Conservation (phyloP, 805 yeast species). For the Zygosaccharomyces pseudorouxii region DNA sequence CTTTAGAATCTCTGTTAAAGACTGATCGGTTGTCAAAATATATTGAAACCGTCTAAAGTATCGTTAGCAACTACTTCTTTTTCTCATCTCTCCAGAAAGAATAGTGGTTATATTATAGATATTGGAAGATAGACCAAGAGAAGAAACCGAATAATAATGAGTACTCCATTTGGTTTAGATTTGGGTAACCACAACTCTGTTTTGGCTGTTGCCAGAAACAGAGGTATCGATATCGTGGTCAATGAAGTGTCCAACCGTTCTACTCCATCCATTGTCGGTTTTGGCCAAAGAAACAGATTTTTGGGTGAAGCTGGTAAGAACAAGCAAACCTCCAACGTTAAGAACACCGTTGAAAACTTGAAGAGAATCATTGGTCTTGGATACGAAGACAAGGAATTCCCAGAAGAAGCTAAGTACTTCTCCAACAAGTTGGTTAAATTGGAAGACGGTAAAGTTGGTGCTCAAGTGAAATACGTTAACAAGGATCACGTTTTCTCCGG, state of each 20-base stretch:
- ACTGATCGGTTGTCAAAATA: not conserved
- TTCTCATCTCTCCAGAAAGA: not conserved
- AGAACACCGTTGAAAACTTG: constrained; percentile 92
- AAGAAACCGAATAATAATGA: constrained; percentile 47
- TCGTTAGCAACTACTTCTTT: not conserved
- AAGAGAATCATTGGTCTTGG: constrained; percentile 87
- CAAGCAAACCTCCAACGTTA: constrained; percentile 93
- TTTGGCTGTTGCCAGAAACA: constrained; percentile 93
- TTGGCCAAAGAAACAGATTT: constrained; percentile 82
- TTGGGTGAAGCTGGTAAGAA: constrained; percentile 95
- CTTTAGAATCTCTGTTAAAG: not conserved
- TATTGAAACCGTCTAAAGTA: not conserved
- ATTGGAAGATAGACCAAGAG: not conserved
- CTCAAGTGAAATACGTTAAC: constrained; percentile 80
- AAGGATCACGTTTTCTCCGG: constrained; percentile 75
- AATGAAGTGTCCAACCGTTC: constrained; percentile 97
- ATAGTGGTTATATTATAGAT: constrained; percentile 1
- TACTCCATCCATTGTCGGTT: constrained; percentile 90
- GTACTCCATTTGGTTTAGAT: constrained; percentile 96
- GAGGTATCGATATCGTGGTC: constrained; percentile 97
- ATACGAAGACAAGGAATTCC: constrained; percentile 62
- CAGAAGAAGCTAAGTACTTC: constrained; percentile 66
- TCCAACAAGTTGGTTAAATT: constrained; percentile 67
- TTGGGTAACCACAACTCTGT: constrained; percentile 93
- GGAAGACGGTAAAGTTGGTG: constrained; percentile 70